These are phyloP conservation scores for Glaciozyma martinii DNA, from an alignment of 768 basidiomycete genomes.

Conservation along the genomic window DNA sequence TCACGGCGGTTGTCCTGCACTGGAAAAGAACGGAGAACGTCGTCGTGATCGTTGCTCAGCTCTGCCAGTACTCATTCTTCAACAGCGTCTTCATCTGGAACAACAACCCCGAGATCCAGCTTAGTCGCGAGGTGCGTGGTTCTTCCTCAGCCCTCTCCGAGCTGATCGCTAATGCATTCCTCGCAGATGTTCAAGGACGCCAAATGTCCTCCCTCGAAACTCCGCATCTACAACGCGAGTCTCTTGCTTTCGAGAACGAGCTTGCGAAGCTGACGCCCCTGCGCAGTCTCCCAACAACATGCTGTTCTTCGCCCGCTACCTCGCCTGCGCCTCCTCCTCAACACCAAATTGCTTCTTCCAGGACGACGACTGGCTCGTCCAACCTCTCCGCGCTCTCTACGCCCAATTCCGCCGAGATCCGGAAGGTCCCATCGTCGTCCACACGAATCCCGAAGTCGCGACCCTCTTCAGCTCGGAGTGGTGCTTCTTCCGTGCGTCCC, in stretches of 20 bases:
- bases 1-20: constrained; percentile 47
- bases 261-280: no score
- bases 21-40: constrained; percentile 62
- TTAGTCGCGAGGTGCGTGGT: constrained; percentile 6
- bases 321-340: constrained; percentile 24
- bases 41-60: constrained; percentile 45
- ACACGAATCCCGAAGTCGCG: constrained; percentile 21
- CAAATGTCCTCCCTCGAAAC: constrained; percentile 16
- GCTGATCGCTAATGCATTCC: not conserved
- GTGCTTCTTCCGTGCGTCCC: constrained; percentile 33
- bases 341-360: constrained; percentile 32
- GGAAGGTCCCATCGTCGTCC: constrained; percentile 22
- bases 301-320: constrained; percentile 30
- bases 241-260: no score
- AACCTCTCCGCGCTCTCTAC: constrained; percentile 22
- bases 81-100: constrained; percentile 28
- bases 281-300: constrained; percentile 23
- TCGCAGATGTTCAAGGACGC: constrained; percentile 7
- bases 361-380: constrained; percentile 35
- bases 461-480: constrained; percentile 28
- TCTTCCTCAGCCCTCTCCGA: not conserved
- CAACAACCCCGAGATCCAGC: constrained; percentile 32
- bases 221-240: constrained; percentile 29
- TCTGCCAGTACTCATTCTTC: constrained; percentile 30
- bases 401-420: constrained; percentile 30